Conservation (phyloP, 2,329 filamentous ascomycete species). For the Diaporthe eres region DNA sequence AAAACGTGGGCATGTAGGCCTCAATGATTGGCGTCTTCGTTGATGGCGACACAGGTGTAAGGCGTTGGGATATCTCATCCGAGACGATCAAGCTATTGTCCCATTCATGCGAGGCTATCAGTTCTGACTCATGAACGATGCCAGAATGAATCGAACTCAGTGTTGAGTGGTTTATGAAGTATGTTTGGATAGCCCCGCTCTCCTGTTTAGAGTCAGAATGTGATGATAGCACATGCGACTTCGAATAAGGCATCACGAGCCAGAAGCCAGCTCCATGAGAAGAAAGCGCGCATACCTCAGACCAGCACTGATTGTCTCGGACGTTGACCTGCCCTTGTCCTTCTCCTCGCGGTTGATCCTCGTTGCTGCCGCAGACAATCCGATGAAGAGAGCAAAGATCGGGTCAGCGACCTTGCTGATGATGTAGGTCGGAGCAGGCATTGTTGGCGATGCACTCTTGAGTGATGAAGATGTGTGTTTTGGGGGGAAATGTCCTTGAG, state of each 20-base stretch:
- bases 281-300: constrained; percentile 56
- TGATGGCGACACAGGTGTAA: not conserved
- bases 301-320: constrained; percentile 63
- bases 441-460: constrained; percentile 45
- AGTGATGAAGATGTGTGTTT: not conserved
- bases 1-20: not conserved
- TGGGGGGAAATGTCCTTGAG: not conserved
- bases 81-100: not conserved
- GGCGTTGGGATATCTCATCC: not conserved
- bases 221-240: not conserved
- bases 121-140: constrained; percentile 2
- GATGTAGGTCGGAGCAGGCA: constrained; percentile 71
- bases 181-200: constrained; percentile 43
- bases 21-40: not conserved
- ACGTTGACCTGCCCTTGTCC: constrained; percentile 67
- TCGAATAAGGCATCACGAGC: not conserved
- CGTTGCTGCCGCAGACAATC: constrained; percentile 67
- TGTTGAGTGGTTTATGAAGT: not conserved
- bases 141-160: constrained; percentile 6
- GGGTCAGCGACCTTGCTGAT: constrained; percentile 72
- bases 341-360: constrained; percentile 74
- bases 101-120: not conserved
- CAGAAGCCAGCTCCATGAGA: not conserved
- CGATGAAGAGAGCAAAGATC: constrained; percentile 71
- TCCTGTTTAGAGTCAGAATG: constrained; percentile 43